Percentiles rank a stretch among this genome's conserved stretches.
These are phyloP conservation scores for Colletotrichum coccodes DNA, from an alignment of 2,329 filamentous ascomycete species.

Conservation along the genomic window DNA sequence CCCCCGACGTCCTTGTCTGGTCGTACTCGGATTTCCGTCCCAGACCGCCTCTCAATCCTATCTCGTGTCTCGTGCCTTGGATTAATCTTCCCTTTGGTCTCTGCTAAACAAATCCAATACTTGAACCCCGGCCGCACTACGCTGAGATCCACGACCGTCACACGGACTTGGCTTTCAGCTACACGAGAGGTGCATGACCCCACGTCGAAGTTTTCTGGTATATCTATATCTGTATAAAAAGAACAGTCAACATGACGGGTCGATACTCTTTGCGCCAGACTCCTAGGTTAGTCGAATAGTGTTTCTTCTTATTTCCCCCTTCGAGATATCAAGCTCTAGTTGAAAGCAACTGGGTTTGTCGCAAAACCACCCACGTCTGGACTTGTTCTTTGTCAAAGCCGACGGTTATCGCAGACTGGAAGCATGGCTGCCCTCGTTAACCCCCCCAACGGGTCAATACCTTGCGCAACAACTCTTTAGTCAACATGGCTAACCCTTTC, in stretches of 20 bases:
- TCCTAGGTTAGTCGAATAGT: conserved; percentile 43
- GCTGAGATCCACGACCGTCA: conserved; percentile 13
- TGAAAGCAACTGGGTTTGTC: conserved; percentile 6
- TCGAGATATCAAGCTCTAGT: background rate
- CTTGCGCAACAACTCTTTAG: background rate
- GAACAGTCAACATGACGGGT: conserved; percentile 43
- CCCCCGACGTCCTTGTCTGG: conserved; percentile 14
- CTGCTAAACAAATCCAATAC: conserved; percentile 4
- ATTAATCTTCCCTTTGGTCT: background rate
- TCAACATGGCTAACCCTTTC: conserved; percentile 5
- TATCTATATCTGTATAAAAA: conserved; percentile 18
- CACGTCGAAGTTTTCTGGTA: conserved; percentile 11
- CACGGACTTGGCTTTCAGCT: conserved; percentile 23
- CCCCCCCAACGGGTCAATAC: background rate
- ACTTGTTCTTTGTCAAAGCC: background rate
- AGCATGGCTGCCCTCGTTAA: background rate
- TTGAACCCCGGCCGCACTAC: conserved; percentile 14
- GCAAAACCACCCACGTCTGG: background rate
- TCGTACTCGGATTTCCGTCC: conserved; percentile 25
- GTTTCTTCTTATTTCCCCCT: background rate
- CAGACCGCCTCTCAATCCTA: conserved; percentile 13
- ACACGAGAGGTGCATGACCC: conserved; percentile 33
- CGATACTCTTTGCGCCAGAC: conserved; percentile 51
- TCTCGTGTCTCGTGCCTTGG: conserved; percentile 8
- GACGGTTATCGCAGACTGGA: background rate